Evolutionary conservation across 345 rosid genomes (phyloP).

Genomic region (Erodium maritimum): DNA sequence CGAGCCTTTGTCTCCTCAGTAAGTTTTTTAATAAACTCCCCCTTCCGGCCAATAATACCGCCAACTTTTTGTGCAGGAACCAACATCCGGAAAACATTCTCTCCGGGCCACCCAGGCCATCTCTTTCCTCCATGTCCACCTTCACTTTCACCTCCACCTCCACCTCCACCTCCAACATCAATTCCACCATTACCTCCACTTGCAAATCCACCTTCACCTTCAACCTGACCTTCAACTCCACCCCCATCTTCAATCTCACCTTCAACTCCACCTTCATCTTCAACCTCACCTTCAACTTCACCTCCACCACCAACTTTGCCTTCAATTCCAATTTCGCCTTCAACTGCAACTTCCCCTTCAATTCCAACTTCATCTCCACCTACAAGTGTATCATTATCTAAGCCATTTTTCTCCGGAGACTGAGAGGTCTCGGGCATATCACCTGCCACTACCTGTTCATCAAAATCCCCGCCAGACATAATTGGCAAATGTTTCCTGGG

Average conservation of each 20-base stretch:
- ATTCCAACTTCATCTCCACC: neutral
- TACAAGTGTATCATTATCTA: neutral
- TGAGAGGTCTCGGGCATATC: neutral
- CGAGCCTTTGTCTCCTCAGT: constrained; percentile 32
- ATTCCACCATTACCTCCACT: neutral
- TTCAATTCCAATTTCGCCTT: no score
- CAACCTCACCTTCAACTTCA: no score
- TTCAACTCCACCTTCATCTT: no score
- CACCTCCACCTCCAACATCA: neutral
- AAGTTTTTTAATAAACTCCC: constrained; percentile 30
- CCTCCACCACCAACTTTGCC: no score
- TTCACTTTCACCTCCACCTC: neutral
- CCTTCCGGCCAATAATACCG: constrained; percentile 30
- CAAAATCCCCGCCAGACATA: constrained; percentile 4
- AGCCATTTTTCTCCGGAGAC: neutral
- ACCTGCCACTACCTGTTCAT: neutral
- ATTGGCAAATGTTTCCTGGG: neutral
- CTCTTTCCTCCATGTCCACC: constrained; percentile 16
- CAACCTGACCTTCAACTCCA: no score
- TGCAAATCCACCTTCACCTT: neutral
- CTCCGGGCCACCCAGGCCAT: constrained; percentile 42
- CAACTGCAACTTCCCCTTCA: no score
- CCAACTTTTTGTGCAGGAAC: constrained; percentile 33
- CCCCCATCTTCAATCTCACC: neutral
- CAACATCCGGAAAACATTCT: constrained; percentile 35